Base-by-base conservation (phyloP, 192 early-diverging fungal species). In the Linnemannia schmuckeri region DNA sequence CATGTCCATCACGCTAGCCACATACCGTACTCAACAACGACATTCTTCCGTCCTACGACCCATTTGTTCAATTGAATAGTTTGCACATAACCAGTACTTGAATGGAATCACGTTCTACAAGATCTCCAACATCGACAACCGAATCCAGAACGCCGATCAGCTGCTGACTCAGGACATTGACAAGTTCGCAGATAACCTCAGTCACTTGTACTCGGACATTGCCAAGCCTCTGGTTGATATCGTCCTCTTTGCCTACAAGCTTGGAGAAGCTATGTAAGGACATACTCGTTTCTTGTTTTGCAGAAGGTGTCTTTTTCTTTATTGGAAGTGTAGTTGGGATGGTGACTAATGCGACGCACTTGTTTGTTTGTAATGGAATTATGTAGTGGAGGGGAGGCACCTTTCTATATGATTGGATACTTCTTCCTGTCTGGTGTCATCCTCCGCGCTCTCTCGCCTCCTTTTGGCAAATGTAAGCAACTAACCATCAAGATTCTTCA, bases 81-180 rank as follows among this genome's bases (percentile, higher is more conserved):
- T 90, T 76, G 91, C 92, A 42, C 95, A 97, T 72, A 89, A 92
- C 49, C 89, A 93, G 82, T 96, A 96, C 79, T 80, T 96, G 46
- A 87, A 89, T 73, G 94, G 93, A 66, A 95, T 95, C 87, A 94
- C 94, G 6, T 96, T 96, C 79, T 96, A 96, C 90, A 96, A 96
- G 82, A 92, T 96, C 38, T 93, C 94, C 41, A 96, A 96, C 88
- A 89, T 96, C 38, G 96, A 96, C 78, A 94, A 96, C 69, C 89
- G 96, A 49, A 91, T 95, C 77, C 92, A 94, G 73, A 95, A 95
- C 78, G 91, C 93, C 0, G 95, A 96, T 89, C 95, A 96, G 81
- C 79, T 93, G 20, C 72, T 94, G 54, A 93, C 93, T 2, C 93
- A 94, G 90, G 94, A 96, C 78, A 93, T 96, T 82, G 94, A 94